Conservation (phyloP, 139 green algal species). For the Chlorella sp. region DNA sequence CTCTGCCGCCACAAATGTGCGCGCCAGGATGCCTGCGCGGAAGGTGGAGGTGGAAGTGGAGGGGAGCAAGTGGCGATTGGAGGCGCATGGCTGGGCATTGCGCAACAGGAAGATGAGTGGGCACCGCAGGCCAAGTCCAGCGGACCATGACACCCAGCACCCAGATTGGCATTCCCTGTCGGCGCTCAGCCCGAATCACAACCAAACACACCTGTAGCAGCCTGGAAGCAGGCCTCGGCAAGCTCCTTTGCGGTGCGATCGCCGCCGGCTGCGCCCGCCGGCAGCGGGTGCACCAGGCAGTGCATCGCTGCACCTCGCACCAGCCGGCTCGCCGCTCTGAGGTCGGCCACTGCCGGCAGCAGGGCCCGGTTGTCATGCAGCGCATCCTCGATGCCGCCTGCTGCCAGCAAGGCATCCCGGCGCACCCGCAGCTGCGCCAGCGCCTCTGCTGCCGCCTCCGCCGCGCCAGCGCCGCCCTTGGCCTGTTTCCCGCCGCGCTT, state of each 20-base stretch:
- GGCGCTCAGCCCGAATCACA: no score
- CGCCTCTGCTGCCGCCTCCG: background rate
- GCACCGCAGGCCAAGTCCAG: background rate
- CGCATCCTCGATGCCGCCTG: background rate
- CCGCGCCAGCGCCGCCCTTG: background rate
- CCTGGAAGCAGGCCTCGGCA: background rate
- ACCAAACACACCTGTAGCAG: background rate
- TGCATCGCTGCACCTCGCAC: background rate
- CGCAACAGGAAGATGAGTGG: no score
- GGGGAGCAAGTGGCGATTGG: background rate
- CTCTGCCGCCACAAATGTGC: background rate
- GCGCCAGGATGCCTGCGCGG: background rate
- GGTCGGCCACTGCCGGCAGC: constrained; percentile 6
- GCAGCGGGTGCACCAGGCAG: constrained; percentile 12
- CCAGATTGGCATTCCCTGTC: no score
- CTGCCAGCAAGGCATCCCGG: background rate
- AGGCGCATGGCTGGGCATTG: no score
- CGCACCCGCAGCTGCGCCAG: background rate
- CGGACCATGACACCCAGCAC: background rate
- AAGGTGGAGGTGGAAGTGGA: background rate
- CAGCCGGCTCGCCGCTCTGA: background rate
- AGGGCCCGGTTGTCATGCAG: background rate
- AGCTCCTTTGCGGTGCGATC: background rate
- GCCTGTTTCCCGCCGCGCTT: background rate
- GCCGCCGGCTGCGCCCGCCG: background rate